phyloP scores from a whole-genome alignment of 768 basidiomycete species.

The Krasilnikovozyma curviuscula region DNA sequence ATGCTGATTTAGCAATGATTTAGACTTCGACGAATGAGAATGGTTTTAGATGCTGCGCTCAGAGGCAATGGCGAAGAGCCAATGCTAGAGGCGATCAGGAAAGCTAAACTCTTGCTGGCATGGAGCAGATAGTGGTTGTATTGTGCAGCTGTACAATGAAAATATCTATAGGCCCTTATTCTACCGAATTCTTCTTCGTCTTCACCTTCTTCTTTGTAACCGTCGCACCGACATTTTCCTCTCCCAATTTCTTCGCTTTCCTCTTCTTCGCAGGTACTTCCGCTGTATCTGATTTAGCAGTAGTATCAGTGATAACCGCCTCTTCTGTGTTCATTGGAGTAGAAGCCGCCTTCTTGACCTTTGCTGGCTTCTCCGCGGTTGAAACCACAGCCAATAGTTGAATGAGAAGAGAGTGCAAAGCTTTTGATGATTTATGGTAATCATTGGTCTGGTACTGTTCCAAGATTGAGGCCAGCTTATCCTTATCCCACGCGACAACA shows the following conservation, averaged over 20 bases:
- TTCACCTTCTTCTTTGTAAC: conserved; percentile 18
- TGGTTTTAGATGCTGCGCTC: no score
- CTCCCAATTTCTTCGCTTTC: conserved; percentile 1
- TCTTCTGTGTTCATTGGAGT: not conserved
- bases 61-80: no score
- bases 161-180: no score
- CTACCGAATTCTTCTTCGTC: conserved; percentile 17
- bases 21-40: no score
- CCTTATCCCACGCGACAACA: conserved; percentile 39
- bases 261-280: conserved; percentile 13
- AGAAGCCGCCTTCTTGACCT: not conserved
- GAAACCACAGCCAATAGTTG: conserved; percentile 34
- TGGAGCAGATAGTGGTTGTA: no score
- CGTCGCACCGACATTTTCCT: conserved; percentile 1
- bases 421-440: conserved; percentile 45
- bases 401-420: conserved; percentile 43
- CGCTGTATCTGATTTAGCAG: not conserved
- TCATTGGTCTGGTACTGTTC: conserved; percentile 33
- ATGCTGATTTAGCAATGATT: no score
- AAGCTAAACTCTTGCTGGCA: no score
- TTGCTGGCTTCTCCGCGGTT: conserved; percentile 16
- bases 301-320: not conserved
- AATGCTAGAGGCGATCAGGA: no score
- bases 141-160: no score
- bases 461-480: conserved; percentile 38